Evolutionary conservation across 345 rosid genomes (phyloP).

Genomic region (Lepidium aucheri): DNA sequence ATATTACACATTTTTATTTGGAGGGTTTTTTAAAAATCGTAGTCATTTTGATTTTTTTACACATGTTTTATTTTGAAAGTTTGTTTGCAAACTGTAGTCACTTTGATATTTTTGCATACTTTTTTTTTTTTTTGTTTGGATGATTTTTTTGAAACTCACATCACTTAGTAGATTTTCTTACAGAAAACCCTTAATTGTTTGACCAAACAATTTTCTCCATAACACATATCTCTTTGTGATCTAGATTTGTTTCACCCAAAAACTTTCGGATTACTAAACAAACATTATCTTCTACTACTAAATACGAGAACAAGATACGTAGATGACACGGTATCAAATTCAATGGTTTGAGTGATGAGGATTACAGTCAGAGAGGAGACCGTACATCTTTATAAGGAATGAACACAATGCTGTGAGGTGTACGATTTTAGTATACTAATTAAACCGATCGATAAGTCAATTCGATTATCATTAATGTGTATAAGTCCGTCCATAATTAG

Average conservation of each 20-base stretch:
- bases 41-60: no score
- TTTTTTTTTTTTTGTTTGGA: no score
- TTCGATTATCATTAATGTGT: constrained; percentile 1
- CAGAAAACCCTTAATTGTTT: no score
- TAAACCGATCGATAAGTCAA: constrained; percentile 19
- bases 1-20: no score
- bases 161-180: no score
- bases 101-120: no score
- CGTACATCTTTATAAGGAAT: neutral
- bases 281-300: neutral
- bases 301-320: neutral
- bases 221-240: no score
- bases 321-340: neutral
- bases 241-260: neutral
- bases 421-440: neutral
- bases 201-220: no score
- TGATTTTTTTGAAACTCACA: no score
- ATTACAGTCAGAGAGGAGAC: neutral
- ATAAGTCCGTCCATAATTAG: constrained; percentile 6
- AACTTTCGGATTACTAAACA: neutral
- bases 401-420: constrained; percentile 12
- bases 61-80: no score
- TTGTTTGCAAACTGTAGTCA: no score
- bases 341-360: constrained; percentile 5
- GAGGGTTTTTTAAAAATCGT: no score